A percentile compares a stretch with the other conserved stretches of the same genome.
These are phyloP conservation scores for Cinnamomum micranthum DNA, from an alignment of 164 flowering plant genomes.

Conservation along the genomic window DNA sequence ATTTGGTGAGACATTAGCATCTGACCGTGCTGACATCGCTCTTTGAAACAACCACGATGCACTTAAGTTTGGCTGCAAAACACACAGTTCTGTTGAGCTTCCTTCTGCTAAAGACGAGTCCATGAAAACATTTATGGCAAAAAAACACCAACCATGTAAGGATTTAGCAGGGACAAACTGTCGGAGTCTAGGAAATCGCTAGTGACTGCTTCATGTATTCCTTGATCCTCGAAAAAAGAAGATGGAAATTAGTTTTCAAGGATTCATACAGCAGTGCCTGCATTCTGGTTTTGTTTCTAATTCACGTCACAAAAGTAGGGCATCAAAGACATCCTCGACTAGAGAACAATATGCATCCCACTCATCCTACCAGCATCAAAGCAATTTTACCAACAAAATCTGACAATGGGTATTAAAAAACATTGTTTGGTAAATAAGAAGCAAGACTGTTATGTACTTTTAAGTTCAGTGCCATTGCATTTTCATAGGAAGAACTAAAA, in stretches of 20 bases:
- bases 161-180: conserved; percentile 80
- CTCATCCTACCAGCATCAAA: background rate
- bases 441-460: background rate
- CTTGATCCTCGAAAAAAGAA: conserved; percentile 29
- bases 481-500: background rate
- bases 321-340: background rate
- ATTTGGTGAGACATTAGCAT: conserved; percentile 57
- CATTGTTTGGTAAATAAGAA: background rate
- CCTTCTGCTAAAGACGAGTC: background rate
- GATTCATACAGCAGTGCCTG: background rate
- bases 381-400: background rate
- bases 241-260: conserved; percentile 11
- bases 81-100: conserved; percentile 9
- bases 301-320: background rate
- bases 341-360: background rate
- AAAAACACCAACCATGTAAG: conserved; percentile 75
- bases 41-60: conserved; percentile 95
- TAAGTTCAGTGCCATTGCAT: background rate
- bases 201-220: conserved; percentile 69
- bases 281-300: background rate
- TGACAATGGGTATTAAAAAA: background rate
- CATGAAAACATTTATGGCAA: conserved; percentile 2
- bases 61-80: conserved; percentile 84
- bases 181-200: conserved; percentile 61
- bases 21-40: conserved; percentile 88